These are phyloP conservation scores for Lodderomyces theae DNA, from an alignment of 1,139 yeast genomes.

Conservation along the genomic window DNA sequence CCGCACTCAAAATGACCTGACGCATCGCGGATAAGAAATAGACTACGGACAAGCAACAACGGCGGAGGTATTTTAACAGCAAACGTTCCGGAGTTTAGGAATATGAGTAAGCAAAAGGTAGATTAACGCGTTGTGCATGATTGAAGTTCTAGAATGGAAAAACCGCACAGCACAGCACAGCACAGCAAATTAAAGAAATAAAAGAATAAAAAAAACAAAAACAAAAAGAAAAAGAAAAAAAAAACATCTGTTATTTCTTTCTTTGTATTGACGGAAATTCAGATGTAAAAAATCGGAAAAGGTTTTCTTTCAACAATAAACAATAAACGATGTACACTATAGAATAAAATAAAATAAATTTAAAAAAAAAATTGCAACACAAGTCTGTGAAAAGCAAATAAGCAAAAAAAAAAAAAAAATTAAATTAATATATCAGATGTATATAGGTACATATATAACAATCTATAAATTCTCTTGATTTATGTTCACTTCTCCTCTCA, in stretches of 20 bases:
- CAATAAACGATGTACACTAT: too few species aligned
- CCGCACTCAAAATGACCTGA: too few species aligned
- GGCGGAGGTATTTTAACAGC: too few species aligned
- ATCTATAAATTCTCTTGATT: background rate
- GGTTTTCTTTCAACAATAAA: too few species aligned
- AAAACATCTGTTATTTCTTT: too few species aligned
- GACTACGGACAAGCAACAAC: too few species aligned
- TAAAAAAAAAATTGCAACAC: constrained; percentile 1
- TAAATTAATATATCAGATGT: background rate
- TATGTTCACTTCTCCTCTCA: background rate
- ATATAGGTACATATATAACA: background rate
- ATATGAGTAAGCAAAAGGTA: background rate
- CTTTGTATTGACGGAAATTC: too few species aligned
- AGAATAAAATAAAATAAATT: background rate
- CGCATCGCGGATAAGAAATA: too few species aligned
- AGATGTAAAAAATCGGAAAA: constrained; percentile 3
- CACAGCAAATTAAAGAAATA: too few species aligned
- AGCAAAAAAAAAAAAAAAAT: background rate
- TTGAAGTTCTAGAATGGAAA: background rate
- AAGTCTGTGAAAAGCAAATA: background rate
- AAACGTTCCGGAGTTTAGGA: constrained; percentile 2
- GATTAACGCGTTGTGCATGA: background rate
- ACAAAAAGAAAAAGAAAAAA: background rate
- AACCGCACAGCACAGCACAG: too few species aligned
- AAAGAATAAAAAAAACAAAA: background rate